Conservation (phyloP, 225 moss, liverwort and hornwort species). For the Ulota crispa region DNA sequence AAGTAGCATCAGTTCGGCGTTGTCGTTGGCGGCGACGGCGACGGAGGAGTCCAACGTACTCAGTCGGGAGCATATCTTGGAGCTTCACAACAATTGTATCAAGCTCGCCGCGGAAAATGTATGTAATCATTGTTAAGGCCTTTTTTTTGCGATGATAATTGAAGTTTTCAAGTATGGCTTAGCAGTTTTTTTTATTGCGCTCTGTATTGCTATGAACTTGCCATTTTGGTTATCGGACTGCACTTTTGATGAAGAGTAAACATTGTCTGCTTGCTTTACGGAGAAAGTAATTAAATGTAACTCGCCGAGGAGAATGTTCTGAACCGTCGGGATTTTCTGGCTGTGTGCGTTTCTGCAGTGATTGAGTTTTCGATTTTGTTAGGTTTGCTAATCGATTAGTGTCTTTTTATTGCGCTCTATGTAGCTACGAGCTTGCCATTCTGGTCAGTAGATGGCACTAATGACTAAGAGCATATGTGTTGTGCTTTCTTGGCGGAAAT, state of each 20-base stretch:
- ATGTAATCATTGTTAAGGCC: background rate
- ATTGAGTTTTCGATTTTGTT: background rate
- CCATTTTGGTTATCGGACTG: background rate
- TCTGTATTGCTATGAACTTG: background rate
- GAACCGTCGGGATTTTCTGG: background rate
- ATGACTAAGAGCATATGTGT: background rate
- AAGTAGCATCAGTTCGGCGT: conserved; percentile 6
- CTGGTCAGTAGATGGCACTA: background rate
- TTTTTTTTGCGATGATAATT: too few relatives aligned
- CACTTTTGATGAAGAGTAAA: background rate
- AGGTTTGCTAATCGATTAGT: background rate
- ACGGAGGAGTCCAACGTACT: conserved; percentile 48
- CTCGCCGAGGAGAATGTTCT: conserved; percentile 34
- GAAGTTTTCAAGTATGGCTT: background rate
- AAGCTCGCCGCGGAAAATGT: conserved; percentile 76
- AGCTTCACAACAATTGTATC: conserved; percentile 63
- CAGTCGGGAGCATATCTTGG: conserved; percentile 58
- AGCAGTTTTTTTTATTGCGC: background rate
- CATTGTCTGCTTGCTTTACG: background rate
- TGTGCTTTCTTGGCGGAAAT: background rate
- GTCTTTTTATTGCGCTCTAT: background rate
- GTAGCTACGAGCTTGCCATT: background rate
- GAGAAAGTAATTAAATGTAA: conserved; percentile 16
- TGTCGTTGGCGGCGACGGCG: conserved; percentile 7
- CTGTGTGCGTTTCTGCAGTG: background rate